Evolutionary conservation across 345 rosid species (phyloP).

Genomic region (Bruguiera sexangula): DNA sequence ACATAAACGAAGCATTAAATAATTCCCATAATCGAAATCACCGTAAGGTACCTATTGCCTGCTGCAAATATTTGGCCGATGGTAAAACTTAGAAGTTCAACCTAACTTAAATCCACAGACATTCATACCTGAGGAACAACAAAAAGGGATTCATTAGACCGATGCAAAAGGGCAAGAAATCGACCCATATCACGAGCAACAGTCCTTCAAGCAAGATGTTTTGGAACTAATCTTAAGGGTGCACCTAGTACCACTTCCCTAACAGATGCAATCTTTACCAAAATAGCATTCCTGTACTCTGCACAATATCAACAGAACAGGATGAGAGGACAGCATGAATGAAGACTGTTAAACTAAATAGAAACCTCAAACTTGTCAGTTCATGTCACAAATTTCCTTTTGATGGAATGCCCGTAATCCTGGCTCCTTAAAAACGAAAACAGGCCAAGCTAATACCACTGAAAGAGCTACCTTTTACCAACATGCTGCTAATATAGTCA

Average conservation of each 20-base stretch:
- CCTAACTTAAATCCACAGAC: background rate
- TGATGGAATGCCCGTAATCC: no score
- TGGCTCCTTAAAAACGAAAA: no score
- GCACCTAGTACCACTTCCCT: conserved; percentile 89
- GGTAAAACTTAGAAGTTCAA: background rate
- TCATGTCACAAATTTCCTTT: no score
- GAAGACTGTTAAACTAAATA: no score
- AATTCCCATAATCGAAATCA: background rate
- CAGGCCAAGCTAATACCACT: no score
- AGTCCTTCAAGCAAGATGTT: conserved; percentile 69
- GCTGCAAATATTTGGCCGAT: background rate
- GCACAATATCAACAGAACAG: no score
- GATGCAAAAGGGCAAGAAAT: conserved; percentile 79
- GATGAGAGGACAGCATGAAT: no score
- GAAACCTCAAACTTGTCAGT: no score
- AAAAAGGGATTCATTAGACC: conserved; percentile 85
- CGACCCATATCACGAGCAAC: conserved; percentile 48
- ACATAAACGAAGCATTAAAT: background rate
- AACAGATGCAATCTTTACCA: conserved; percentile 70
- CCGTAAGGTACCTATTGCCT: background rate
- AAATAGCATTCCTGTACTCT: no score
- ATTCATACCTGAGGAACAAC: conserved; percentile 64
- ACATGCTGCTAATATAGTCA: no score
- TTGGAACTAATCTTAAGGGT: conserved; percentile 62
- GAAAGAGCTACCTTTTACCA: no score